Evolutionary conservation across 75 land plant species (phyloP).

Genomic region (Cupressus sempervirens): DNA sequence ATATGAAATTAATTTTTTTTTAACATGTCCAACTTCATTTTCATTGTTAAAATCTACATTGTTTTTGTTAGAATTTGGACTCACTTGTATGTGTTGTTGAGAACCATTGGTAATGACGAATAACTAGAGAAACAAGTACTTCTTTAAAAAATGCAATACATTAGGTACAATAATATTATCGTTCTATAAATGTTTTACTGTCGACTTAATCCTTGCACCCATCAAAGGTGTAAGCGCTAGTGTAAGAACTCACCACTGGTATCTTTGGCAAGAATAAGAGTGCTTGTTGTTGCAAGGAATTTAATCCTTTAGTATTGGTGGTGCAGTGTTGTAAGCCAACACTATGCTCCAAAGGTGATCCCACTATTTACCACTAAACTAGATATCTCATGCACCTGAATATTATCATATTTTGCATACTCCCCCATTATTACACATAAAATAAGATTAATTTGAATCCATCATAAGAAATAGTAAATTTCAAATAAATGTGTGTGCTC

Average conservation of each 20-base stretch:
- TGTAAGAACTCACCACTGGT: constrained; percentile 36
- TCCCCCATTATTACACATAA: constrained; percentile 47
- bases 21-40: no score
- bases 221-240: no score
- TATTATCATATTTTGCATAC: constrained; percentile 65
- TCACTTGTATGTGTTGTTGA: no score
- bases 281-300: constrained; percentile 65
- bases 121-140: no score
- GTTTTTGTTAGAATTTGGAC: no score
- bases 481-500: background rate
- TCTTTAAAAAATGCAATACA: no score
- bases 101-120: no score
- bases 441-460: background rate
- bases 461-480: background rate
- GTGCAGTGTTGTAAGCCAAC: constrained; percentile 79
- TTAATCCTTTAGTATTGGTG: constrained; percentile 76
- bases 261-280: constrained; percentile 46
- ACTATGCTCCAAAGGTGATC: constrained; percentile 79
- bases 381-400: constrained; percentile 48
- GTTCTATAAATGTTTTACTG: no score
- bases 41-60: no score
- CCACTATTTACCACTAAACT: constrained; percentile 61
- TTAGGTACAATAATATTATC: no score
- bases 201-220: no score
- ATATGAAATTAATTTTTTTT: no score